Evolutionary conservation across 164 flowering plant genomes (phyloP).

Genomic region (Akebia trifoliata): DNA sequence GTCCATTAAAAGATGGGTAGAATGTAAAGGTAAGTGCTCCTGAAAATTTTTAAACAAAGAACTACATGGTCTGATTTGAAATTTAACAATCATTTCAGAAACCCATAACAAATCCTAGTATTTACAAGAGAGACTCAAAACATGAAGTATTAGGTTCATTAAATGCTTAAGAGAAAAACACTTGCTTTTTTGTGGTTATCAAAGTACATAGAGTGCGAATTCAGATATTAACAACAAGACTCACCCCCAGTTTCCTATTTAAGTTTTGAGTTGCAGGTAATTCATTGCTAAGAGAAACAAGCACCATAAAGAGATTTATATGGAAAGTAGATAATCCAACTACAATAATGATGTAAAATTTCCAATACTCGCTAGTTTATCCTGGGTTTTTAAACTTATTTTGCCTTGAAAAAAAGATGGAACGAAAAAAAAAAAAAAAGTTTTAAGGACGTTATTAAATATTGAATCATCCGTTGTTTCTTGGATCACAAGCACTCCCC

Average conservation of each 20-base stretch:
- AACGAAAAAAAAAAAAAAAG: no score
- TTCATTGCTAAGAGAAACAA: neutral
- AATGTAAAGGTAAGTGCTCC: no score
- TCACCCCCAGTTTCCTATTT: neutral
- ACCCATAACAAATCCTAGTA: neutral
- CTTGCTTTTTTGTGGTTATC: no score
- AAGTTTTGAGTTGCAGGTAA: neutral
- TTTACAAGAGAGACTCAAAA: neutral
- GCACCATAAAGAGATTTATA: neutral
- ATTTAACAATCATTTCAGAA: neutral
- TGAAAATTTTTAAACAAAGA: no score
- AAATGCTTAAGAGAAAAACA: neutral
- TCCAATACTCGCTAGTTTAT: no score
- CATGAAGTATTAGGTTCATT: neutral
- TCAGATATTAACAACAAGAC: neutral
- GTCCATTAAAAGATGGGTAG: neutral
- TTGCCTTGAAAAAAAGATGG: no score
- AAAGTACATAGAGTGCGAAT: neutral
- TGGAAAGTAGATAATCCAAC: no score
- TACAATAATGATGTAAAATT: no score
- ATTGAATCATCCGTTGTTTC: no score
- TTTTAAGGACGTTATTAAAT: no score
- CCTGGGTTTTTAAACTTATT: no score
- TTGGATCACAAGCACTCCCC: no score
- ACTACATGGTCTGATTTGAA: neutral